phyloP scores from a whole-genome alignment of 2,329 filamentous ascomycete genomes.

The Bipolaris zeicola region DNA sequence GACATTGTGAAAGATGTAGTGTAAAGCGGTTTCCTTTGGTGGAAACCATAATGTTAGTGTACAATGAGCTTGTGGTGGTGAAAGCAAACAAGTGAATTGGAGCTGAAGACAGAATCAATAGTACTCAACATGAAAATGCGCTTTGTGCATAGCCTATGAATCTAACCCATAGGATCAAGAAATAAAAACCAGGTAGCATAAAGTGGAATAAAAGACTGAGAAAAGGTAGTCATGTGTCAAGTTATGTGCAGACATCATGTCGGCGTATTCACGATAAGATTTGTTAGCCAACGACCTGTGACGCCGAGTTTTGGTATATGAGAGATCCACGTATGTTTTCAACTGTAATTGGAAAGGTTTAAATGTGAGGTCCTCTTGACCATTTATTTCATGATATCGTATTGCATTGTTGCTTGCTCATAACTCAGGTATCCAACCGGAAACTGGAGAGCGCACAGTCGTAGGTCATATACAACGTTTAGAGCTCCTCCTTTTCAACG shows the following conservation, averaged over 20 bases:
- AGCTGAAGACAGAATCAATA: not conserved
- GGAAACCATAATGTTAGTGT: not conserved
- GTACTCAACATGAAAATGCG: not conserved
- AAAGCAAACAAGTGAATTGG: not conserved
- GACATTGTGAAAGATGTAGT: too few relatives aligned
- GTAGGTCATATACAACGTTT: conserved; percentile 9
- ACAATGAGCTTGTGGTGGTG: not conserved
- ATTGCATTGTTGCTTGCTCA: not conserved
- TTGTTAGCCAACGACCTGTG: not conserved
- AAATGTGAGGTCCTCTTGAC: not conserved
- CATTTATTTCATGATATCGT: not conserved
- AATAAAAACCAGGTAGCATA: not conserved
- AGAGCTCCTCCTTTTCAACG: conserved; percentile 58
- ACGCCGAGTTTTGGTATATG: not conserved
- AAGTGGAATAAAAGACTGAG: not conserved
- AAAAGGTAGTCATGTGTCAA: not conserved
- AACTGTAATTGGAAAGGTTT: not conserved
- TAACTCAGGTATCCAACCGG: not conserved
- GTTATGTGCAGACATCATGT: not conserved
- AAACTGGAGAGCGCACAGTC: not conserved
- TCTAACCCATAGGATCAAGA: not conserved
- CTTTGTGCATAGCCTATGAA: not conserved
- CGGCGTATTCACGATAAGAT: not conserved
- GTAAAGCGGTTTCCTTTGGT: not conserved
- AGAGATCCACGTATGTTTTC: not conserved